Evolutionary conservation across 2,329 filamentous ascomycete genomes (phyloP).

Genomic region (Pezicula carpinea): DNA sequence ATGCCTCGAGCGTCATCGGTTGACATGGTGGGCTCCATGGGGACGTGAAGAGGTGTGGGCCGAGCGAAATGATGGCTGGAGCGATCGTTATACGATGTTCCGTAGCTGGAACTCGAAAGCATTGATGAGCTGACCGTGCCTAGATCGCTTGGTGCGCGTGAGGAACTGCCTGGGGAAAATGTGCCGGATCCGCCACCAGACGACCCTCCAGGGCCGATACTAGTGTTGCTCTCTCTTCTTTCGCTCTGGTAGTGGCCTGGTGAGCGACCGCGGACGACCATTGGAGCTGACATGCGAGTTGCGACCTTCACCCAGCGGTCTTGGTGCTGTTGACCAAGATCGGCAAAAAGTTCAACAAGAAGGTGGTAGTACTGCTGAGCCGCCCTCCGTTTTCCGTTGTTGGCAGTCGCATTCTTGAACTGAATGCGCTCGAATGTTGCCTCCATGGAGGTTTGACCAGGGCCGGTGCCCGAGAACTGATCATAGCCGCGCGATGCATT

Average conservation of each 20-base stretch:
- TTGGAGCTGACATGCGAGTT: conserved; percentile 51
- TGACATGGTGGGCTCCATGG: conserved; percentile 26
- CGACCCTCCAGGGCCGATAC: conserved; percentile 49
- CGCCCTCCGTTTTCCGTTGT: conserved; percentile 68
- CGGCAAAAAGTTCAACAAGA: conserved; percentile 61
- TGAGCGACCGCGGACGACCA: conserved; percentile 63
- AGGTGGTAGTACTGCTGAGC: conserved; percentile 72
- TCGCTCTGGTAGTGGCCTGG: conserved; percentile 59
- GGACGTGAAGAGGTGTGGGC: conserved; percentile 22
- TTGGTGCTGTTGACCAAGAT: conserved; percentile 36
- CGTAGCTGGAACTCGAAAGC: conserved; percentile 21
- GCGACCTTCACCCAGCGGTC: conserved; percentile 54
- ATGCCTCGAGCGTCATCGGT: conserved; percentile 27
- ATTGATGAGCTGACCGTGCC: conserved; percentile 22
- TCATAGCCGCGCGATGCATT: conserved; percentile 15
- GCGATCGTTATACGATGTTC: conserved; percentile 20
- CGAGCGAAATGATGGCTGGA: conserved; percentile 21
- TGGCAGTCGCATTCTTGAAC: conserved; percentile 71
- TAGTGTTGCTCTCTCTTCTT: conserved; percentile 44
- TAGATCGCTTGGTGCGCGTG: conserved; percentile 23
- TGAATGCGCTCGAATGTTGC: conserved; percentile 65
- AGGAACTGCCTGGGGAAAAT: conserved; percentile 21
- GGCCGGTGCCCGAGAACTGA: conserved; percentile 1
- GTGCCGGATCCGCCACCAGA: conserved; percentile 23
- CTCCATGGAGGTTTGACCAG: conserved; percentile 23